Base-by-base conservation (phyloP, 2,329 filamentous ascomycete genomes). In the Beauveria sp. region DNA sequence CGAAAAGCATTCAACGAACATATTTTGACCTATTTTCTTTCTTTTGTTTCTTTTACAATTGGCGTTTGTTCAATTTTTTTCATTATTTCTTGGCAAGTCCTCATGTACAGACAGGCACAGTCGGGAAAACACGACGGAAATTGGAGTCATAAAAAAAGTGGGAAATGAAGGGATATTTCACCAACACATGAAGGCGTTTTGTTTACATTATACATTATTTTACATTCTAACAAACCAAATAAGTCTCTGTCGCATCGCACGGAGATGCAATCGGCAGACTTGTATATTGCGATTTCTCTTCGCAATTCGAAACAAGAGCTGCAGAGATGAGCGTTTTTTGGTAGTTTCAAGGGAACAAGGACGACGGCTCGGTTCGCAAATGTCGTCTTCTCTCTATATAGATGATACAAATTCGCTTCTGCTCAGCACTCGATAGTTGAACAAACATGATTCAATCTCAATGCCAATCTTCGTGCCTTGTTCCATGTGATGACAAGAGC, bases 281-380 rank as follows among this genome's bases (percentile, higher is more conserved):
- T 24, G 22, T 9, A 1, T 34, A 16, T 43, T 41, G 16, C 16
- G n/a, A 12, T 44, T 22, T 18, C 41, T 20, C 37, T 56, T 56
- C 10, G n/a, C 26, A 18, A 43, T 9, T 16, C 7, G 37, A 18
- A 24, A 1, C 26, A 26, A 24, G 26, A 9, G 12, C 40, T 22
- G 9, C 5, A 41, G 40, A 24, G 34, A 20, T 41, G 37, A 37
- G 48, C 56, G 40, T 51, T 59, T 59, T 59, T 59, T 59, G 57
- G 57, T 59, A 59, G 50, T 59, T 59, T 59, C 57, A 59, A 59
- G 57, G 48, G 41, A 54, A 59, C 57, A 59, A 59, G 18, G 34
- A 46, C 40, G 57, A 40, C 57, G 18, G n/a, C 20, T 40, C 14
- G 20, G 8, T 12, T 22, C 7, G 3, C n/a, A 57, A 47, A 22